Base-by-base conservation (phyloP, 2,329 filamentous ascomycete species). In the Alternaria brassicae region DNA sequence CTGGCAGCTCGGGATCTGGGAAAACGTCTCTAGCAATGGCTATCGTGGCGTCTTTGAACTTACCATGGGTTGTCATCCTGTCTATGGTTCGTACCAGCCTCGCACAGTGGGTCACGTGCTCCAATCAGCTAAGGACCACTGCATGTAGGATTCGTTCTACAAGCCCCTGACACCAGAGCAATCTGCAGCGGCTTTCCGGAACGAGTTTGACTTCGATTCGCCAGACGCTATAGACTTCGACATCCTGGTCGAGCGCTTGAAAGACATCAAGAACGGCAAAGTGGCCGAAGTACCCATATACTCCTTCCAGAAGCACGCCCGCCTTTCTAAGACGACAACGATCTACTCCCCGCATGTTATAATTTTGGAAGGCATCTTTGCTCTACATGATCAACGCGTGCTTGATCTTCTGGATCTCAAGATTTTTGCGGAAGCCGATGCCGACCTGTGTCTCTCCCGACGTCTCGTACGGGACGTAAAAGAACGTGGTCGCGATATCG, bases 41-140 rank as follows among this genome's bases (percentile, higher is more conserved):
- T 65, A 97, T 99, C 69, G 91, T 98, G 65, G 89, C 87, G 71
- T 89, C 91, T 72, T 82, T 99, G 70, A 97, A 95, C 79, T 82
- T 99, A 65, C 95, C 95, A 56, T 99, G 95, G 94, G 95, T 99
- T 62, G 93, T 97, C 49, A 97, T 99, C 79, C 80, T 99, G 70
- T 96, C 93, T 40, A 98, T 99, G 90, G 92, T 94, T 84, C 74
- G 72, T 66, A 55, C 47, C 7, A 58, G 28, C 34, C 32, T 30
- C 30, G 41, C 37, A 36, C 10, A 58, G 2, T 39, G 36, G 53
- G 61, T 70, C 75, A 75, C 69, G 68, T 74, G 72, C 60, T 52
- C 53, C 48, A 21, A 30, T 53, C 55, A 32, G 53, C 37, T 70
- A 57, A 68, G 48, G 39, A 57, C 47, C 48, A 56, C 37, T 51